Base-by-base conservation (phyloP, 371 early-diverging fungal species). In the Umbelopsis sp. region DNA sequence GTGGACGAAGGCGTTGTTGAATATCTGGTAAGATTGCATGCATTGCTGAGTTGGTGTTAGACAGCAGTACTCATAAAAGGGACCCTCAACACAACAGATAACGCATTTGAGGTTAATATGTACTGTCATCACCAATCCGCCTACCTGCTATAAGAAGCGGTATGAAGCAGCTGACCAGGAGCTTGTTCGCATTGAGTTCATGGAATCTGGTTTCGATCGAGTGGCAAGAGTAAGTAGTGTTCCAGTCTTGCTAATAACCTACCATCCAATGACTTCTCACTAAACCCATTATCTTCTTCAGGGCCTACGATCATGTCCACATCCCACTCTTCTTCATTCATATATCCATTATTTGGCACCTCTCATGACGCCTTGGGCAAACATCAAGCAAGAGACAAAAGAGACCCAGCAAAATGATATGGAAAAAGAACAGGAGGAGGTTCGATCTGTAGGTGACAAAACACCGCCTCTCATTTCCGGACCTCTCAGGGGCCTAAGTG, bases 1-100 rank as follows among this genome's bases (percentile, higher is more conserved):
- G 79, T 79, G 35, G 84, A 84, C 65, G 84, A 84, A 70, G 84
- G 84, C 5, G 84, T 84, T 0, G 80, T 81, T 12, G 84, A 84
- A 41, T 81, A 84, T 37, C 66, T 84, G 72, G 80, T 80, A 76
- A 74, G 71, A 24, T 18, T 18, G 35, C 8, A 3, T 35, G 1
- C 29, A 25, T 24, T 3, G 24, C 0, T 8, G 22, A 24, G 0
- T 25, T 1, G 29, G 8, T 14, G 29, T 9, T 12, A 20, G 7
- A 4, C 0, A 6, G 1, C 22, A 9, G 24, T 22, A 24, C 22
- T 25, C 4, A 22, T 57, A 18, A 35, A 25, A 5, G 1, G 41
- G 41, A 22, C 22, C 12, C 41, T 2, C 4, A 18, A 35, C n/a
- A 57, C 14, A 82, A 57, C 14, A 82, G 82, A 77, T 83, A 10